phyloP scores from a whole-genome alignment of 306 rosid genomes.

The Quercus aquifolioides region DNA sequence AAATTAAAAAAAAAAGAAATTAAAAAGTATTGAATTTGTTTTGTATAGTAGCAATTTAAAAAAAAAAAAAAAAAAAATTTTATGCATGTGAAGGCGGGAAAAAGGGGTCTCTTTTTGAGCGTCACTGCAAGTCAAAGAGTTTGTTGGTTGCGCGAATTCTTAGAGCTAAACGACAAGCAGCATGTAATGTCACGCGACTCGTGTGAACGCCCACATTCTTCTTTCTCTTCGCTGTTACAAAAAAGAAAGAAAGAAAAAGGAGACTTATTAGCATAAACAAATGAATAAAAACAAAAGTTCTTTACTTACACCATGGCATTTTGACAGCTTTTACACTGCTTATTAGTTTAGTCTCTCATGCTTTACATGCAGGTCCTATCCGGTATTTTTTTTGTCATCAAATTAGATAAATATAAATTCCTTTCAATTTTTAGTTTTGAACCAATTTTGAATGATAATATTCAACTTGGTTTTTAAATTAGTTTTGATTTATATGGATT shows the following conservation, averaged over 20 bases:
- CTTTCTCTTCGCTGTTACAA: background rate
- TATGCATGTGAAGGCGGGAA: conserved; percentile 37
- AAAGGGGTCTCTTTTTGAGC: background rate
- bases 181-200: conserved; percentile 39
- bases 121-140: conserved; percentile 55
- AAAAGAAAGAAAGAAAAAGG: background rate
- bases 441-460: too few relatives aligned
- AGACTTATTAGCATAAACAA: background rate
- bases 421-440: too few relatives aligned
- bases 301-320: too few relatives aligned
- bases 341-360: too few relatives aligned
- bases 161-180: conserved; percentile 34
- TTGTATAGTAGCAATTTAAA: background rate
- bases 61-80: conserved; percentile 7
- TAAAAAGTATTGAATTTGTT: too few relatives aligned
- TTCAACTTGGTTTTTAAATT: too few relatives aligned
- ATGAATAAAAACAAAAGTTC: too few relatives aligned
- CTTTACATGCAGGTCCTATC: too few relatives aligned
- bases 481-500: too few relatives aligned
- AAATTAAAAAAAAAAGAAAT: background rate
- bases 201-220: conserved; percentile 16
- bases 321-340: too few relatives aligned
- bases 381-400: too few relatives aligned
- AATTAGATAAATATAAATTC: too few relatives aligned
- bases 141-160: conserved; percentile 34